phyloP scores from a whole-genome alignment of 2,329 filamentous ascomycete species.

The Didymosphaeria variabile region DNA sequence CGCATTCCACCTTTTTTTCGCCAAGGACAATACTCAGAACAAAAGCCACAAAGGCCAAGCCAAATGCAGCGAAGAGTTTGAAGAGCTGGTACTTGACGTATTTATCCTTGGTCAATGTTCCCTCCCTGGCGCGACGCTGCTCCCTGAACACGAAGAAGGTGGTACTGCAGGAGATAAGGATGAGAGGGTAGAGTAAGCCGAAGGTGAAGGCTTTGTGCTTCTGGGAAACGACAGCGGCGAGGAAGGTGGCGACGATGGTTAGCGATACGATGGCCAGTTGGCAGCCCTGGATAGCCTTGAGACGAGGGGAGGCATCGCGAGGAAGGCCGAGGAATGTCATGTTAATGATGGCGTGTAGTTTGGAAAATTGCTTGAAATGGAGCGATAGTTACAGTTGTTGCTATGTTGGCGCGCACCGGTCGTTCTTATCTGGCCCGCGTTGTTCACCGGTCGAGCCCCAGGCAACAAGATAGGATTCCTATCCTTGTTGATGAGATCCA shows the following conservation, averaged over 20 bases:
- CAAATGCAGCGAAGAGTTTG: conserved; percentile 5
- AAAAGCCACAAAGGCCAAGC: neutral
- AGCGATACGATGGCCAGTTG: conserved; percentile 1
- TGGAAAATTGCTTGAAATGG: too few species aligned
- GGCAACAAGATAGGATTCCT: neutral
- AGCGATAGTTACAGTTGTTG: neutral
- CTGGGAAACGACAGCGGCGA: conserved; percentile 3
- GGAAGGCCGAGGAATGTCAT: neutral
- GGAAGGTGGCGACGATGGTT: conserved; percentile 6
- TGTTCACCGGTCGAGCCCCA: conserved; percentile 7
- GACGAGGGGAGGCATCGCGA: neutral
- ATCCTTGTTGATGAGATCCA: neutral
- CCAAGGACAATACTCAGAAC: neutral
- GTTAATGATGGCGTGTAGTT: neutral
- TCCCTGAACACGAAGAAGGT: conserved; percentile 1
- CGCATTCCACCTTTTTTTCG: neutral
- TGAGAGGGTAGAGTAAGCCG: conserved; percentile 6
- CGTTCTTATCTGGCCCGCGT: neutral
- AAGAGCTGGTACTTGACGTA: conserved; percentile 8
- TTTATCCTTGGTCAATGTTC: neutral
- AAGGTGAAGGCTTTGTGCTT: conserved; percentile 8
- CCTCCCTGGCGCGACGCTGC: conserved; percentile 1
- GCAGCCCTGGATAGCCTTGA: conserved; percentile 1
- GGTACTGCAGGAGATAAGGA: neutral
- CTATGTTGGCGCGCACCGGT: neutral